These are phyloP conservation scores for Fusarium lateritium DNA, from an alignment of 2,329 filamentous ascomycete species.

Conservation along the genomic window DNA sequence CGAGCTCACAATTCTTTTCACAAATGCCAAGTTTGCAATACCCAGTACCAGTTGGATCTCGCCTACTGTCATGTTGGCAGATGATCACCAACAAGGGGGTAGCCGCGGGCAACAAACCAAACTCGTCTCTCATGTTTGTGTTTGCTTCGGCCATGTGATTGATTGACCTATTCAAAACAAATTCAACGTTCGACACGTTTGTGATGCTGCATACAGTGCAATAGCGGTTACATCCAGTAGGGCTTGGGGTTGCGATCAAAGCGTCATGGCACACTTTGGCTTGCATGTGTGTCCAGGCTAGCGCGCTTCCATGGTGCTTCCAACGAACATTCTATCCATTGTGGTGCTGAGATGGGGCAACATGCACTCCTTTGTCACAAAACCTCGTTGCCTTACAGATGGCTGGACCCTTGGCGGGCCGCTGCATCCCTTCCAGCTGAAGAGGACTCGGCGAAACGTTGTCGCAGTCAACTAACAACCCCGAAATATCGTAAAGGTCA, in stretches of 20 bases:
- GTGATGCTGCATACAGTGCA: conserved; percentile 3
- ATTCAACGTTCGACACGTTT: not conserved
- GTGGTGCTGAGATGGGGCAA: conserved; percentile 5
- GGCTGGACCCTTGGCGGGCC: conserved; percentile 1
- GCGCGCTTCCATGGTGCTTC: conserved; percentile 37
- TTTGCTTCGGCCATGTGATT: conserved; percentile 4
- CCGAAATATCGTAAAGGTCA: not conserved
- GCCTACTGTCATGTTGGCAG: conserved; percentile 4
- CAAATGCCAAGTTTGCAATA: conserved; percentile 17
- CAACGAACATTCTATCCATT: conserved; percentile 34
- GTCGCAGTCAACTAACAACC: not conserved
- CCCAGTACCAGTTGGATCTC: conserved; percentile 10
- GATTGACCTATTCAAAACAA: not conserved
- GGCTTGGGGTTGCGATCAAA: conserved; percentile 11
- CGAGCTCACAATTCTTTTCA: conserved; percentile 1
- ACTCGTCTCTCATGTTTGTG: conserved; percentile 15
- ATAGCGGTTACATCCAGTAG: conserved; percentile 17
- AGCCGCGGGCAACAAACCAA: not conserved
- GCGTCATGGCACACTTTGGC: conserved; percentile 17
- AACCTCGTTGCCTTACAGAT: not conserved
- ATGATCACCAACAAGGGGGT: conserved; percentile 25
- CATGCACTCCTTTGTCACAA: not conserved
- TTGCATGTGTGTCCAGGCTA: conserved; percentile 27
- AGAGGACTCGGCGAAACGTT: conserved; percentile 2
- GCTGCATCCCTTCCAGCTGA: conserved; percentile 9